Percentiles rank a stretch among this genome's conserved stretches.
Evolutionary conservation across 768 basidiomycete genomes (phyloP).

Genomic region (Multifurca ochricompacta): DNA sequence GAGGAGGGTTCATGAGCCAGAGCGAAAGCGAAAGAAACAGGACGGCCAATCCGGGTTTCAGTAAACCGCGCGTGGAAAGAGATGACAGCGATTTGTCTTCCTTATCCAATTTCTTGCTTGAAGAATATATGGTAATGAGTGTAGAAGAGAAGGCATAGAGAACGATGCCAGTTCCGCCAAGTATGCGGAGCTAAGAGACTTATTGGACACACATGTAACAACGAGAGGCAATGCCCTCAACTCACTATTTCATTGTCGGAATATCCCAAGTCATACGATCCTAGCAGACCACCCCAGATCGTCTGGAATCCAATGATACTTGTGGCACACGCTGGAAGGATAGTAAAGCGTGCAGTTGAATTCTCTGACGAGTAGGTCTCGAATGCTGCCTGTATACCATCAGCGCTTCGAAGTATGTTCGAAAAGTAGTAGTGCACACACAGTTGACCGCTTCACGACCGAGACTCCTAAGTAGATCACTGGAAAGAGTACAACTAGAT

Average conservation of each 20-base stretch:
- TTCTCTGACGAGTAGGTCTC: not conserved
- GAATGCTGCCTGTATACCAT: constrained; percentile 12
- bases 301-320: constrained; percentile 11
- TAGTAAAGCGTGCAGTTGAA: constrained; percentile 15
- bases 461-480: constrained; percentile 45
- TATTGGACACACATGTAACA: not conserved
- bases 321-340: constrained; percentile 19
- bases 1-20: constrained; percentile 36
- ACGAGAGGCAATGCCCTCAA: not conserved
- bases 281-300: constrained; percentile 12
- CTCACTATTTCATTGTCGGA: constrained; percentile 21
- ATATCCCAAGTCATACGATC: constrained; percentile 6
- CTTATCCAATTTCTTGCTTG: not conserved
- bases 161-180: constrained; percentile 15
- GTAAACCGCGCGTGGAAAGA: not conserved
- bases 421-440: constrained; percentile 18
- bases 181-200: constrained; percentile 15
- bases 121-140: not conserved
- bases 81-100: not conserved
- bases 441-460: constrained; percentile 36
- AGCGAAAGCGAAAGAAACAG: constrained; percentile 33
- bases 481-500: constrained; percentile 49
- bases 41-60: constrained; percentile 26
- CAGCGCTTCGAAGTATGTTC: not conserved
- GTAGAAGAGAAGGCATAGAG: constrained; percentile 12